These are phyloP conservation scores for Starmera amethionina DNA, from an alignment of 805 yeast genomes.

Conservation along the genomic window DNA sequence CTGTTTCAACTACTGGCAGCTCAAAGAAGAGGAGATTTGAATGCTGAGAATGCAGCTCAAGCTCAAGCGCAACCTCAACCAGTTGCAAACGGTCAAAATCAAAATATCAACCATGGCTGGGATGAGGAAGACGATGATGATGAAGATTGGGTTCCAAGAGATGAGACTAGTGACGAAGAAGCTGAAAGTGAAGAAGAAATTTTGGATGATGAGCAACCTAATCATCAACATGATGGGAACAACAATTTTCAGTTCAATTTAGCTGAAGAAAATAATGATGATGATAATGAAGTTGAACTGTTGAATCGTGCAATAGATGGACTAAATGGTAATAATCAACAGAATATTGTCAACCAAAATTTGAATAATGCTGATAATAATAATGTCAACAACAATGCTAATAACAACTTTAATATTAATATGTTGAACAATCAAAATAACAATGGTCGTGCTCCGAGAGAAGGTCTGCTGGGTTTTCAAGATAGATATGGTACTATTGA, in stretches of 20 bases:
- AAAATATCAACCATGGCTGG: not conserved
- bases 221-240: no score
- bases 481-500: no score
- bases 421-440: not conserved
- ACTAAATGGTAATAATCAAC: not conserved
- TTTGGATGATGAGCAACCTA: slow-evolving; percentile 6
- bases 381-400: not conserved
- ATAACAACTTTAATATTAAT: not conserved
- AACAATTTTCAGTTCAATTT: not conserved
- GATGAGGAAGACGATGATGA: slow-evolving; percentile 10
- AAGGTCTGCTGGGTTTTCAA: not conserved
- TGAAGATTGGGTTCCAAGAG: slow-evolving; percentile 19
- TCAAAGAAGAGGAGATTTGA: not conserved
- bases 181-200: slow-evolving; percentile 8
- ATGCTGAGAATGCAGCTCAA: no score
- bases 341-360: not conserved
- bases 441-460: slow-evolving; percentile 1
- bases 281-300: not conserved
- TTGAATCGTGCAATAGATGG: not conserved
- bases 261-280: not conserved
- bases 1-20: not conserved
- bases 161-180: slow-evolving; percentile 8
- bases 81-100: not conserved
- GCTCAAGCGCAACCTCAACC: no score
- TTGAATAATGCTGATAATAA: not conserved